Base-by-base conservation (phyloP, 345 rosid species). In the Alliaria petiolata region DNA sequence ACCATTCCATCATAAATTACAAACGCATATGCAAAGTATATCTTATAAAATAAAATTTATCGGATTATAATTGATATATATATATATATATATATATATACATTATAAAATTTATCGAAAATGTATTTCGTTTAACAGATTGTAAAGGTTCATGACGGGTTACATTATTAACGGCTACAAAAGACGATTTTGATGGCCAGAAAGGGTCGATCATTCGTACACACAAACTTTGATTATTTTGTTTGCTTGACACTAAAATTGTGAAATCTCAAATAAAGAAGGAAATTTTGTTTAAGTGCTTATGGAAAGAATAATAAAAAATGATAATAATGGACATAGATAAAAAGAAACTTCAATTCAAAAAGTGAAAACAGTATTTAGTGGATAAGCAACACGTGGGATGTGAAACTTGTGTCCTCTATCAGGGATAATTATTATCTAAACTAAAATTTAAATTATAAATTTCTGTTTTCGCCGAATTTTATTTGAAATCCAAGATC, bases 261-360 rank as follows among this genome's bases (percentile, higher is more conserved):
- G 40, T 49, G 7, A 35, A 20, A 59, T 40, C 3, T 34, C 49
- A 35, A 33, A 62, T 25, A 44, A 40, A 72, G 13, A 45, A 40
- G 7, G 28, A 45, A 53, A 14, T 33, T 13, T 64, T 6, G 34
- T 65, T 55, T 26, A 16, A 65, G 35, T 39, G 59, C 5, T 47
- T 46, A 19, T 65, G 77, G 44, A 56, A 38, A 4, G 38, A 28
- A 73, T 16, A 8, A 10, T 56, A 25, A 36, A 65, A 65, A 63
- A 55, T 14, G 43, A 46, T 25, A 55, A 45, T 64, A 65, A 63
- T 44, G 30, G 56, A 52, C 42, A 22, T 42, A 33, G 38, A 51
- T 71, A 17, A 19, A 62, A 30, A 20, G 36, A 19, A 39, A 50
- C 30, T 50, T 59, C 51, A 8, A 36, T 31, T 30, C 20, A 15